Evolutionary conservation across 305 asterid genomes (phyloP).

Genomic region (Salvia sclarea): DNA sequence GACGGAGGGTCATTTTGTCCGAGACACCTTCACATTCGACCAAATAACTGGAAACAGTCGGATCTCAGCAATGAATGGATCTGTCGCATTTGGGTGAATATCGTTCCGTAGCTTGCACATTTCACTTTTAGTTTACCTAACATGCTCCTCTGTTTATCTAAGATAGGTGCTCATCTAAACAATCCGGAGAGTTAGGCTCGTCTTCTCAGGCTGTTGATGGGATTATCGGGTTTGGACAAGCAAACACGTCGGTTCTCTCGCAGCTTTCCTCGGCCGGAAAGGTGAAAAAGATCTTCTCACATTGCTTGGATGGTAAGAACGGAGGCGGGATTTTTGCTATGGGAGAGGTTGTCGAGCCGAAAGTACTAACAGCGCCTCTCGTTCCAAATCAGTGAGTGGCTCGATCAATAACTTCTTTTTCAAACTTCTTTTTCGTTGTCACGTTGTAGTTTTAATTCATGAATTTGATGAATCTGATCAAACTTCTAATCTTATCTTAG

Average conservation of each 20-base stretch:
- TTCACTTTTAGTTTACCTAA: too few species aligned
- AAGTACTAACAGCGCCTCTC: conserved; percentile 55
- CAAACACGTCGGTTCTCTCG: conserved; percentile 74
- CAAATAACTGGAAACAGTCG: conserved; percentile 63
- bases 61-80: conserved; percentile 55
- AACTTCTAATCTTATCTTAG: conserved; percentile 31
- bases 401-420: conserved; percentile 18
- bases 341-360: conserved; percentile 75
- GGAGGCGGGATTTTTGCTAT: conserved; percentile 96
- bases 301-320: conserved; percentile 68
- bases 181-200: conserved; percentile 64
- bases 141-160: conserved; percentile 34
- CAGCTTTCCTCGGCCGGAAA: conserved; percentile 66
- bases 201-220: conserved; percentile 85
- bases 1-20: conserved; percentile 73
- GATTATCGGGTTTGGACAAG: conserved; percentile 85
- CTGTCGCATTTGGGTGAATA: conserved; percentile 81
- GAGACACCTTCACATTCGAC: conserved; percentile 59
- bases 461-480: conserved; percentile 22
- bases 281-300: conserved; percentile 70
- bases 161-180: conserved; percentile 84
- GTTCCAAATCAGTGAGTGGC: conserved; percentile 50
- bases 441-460: not conserved
- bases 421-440: not conserved
- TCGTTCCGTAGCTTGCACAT: too few species aligned